Evolutionary conservation across 2,329 filamentous ascomycete species (phyloP).

Genomic region (Sporothrix luriei): DNA sequence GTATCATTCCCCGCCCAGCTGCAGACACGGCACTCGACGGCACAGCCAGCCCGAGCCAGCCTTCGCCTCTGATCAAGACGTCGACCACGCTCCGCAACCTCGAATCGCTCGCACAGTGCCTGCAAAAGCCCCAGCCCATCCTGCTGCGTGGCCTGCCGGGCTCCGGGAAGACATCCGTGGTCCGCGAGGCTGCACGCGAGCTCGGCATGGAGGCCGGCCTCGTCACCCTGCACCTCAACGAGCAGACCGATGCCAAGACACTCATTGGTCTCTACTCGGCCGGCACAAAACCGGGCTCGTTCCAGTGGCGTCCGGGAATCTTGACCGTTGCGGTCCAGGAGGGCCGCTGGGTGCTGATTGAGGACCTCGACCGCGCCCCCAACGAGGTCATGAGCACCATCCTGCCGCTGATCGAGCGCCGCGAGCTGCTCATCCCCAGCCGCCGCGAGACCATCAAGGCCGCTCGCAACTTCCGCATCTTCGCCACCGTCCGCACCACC

Average conservation of each 20-base stretch:
- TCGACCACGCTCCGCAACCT: slow-evolving; percentile 73
- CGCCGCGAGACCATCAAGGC: slow-evolving; percentile 84
- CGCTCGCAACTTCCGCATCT: slow-evolving; percentile 80
- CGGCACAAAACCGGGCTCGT: slow-evolving; percentile 82
- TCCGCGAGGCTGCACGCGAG: slow-evolving; percentile 78
- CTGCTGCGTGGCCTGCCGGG: slow-evolving; percentile 82
- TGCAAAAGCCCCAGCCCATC: slow-evolving; percentile 71
- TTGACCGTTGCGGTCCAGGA: slow-evolving; percentile 91
- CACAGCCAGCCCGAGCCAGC: slow-evolving; percentile 35
- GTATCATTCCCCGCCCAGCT: slow-evolving; percentile 67
- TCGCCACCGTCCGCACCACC: slow-evolving; percentile 85
- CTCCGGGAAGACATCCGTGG: slow-evolving; percentile 84
- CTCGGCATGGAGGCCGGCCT: slow-evolving; percentile 79
- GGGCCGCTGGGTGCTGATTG: slow-evolving; percentile 94
- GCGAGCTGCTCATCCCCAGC: slow-evolving; percentile 87
- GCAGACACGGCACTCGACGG: slow-evolving; percentile 40
- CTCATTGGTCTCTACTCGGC: slow-evolving; percentile 93
- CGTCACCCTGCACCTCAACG: slow-evolving; percentile 94
- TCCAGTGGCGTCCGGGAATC: slow-evolving; percentile 89
- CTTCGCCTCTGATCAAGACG: slow-evolving; percentile 66
- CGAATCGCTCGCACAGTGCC: slow-evolving; percentile 64
- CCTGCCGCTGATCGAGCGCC: slow-evolving; percentile 85
- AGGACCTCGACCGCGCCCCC: slow-evolving; percentile 92
- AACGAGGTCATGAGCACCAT: slow-evolving; percentile 93
- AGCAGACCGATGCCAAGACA: slow-evolving; percentile 97